Percentiles rank a stretch among this genome's conserved stretches.
phyloP scores from a whole-genome alignment of 352 stramenopile species.

The Phytophthora pisi region DNA sequence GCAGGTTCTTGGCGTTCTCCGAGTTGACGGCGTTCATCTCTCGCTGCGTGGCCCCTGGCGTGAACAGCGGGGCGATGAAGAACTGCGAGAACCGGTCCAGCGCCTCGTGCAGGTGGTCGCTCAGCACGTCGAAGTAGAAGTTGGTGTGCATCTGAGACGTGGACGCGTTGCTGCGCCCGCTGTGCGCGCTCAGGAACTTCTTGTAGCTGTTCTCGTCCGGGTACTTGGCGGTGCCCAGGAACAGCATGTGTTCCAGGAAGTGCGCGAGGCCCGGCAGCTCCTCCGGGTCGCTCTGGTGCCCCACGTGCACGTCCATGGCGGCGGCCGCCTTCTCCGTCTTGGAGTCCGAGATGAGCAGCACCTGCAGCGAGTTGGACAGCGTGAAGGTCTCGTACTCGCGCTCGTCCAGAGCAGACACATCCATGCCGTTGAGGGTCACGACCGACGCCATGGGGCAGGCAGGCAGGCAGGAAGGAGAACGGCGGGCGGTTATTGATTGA shows the following conservation, averaged over 20 bases:
- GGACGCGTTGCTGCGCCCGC: constrained; percentile 95
- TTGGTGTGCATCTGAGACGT: constrained; percentile 96
- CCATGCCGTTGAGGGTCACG: constrained; percentile 51
- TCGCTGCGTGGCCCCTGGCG: constrained; percentile 86
- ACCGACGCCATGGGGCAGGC: constrained; percentile 35
- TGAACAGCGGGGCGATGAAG: constrained; percentile 97
- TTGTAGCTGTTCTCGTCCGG: constrained; percentile 96
- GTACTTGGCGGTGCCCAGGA: constrained; percentile 96
- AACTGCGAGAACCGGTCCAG: constrained; percentile 98
- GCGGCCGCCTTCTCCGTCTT: constrained; percentile 92
- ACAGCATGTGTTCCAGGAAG: constrained; percentile 98
- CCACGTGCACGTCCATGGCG: constrained; percentile 96
- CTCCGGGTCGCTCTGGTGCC: constrained; percentile 90
- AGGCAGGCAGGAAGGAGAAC: too few relatives aligned
- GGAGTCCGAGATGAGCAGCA: constrained; percentile 92
- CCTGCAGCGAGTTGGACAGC: constrained; percentile 64
- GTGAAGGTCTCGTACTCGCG: constrained; percentile 60
- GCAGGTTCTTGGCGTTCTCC: constrained; percentile 96
- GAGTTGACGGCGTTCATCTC: constrained; percentile 97
- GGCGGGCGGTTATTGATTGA: too few relatives aligned
- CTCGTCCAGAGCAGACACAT: constrained; percentile 71
- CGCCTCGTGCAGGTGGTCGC: constrained; percentile 74
- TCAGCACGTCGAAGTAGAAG: constrained; percentile 97
- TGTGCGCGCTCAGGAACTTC: constrained; percentile 93
- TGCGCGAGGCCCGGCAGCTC: constrained; percentile 90